phyloP scores from a whole-genome alignment of 1,139 yeast genomes.

The Kurtzmaniella quercitrusa region DNA sequence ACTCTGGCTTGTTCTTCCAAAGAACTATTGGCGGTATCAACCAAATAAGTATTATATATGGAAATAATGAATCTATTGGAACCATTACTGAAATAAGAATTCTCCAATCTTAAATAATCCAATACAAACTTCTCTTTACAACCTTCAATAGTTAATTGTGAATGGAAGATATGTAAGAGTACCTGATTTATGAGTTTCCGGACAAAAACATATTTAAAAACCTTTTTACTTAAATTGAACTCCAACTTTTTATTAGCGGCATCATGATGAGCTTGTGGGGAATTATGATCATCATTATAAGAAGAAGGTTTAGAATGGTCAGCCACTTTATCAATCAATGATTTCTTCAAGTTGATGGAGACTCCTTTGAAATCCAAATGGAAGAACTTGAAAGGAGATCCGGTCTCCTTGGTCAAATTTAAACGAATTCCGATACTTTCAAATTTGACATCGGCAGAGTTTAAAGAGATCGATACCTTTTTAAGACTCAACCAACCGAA shows the following conservation, averaged over 20 bases:
- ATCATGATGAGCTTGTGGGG: not conserved
- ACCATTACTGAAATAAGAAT: constrained; percentile 15
- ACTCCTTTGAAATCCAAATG: constrained; percentile 19
- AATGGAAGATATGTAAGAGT: constrained; percentile 25
- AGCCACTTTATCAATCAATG: not conserved
- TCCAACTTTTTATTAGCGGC: not conserved
- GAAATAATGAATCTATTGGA: constrained; percentile 20
- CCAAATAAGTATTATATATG: constrained; percentile 28
- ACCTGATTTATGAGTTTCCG: constrained; percentile 26
- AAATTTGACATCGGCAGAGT: constrained; percentile 16
- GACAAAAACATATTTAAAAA: constrained; percentile 12
- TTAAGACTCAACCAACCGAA: constrained; percentile 36
- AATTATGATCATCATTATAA: not conserved
- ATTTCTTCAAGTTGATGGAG: not conserved
- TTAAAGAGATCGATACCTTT: constrained; percentile 22
- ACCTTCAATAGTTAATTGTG: constrained; percentile 17
- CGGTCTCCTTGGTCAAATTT: constrained; percentile 21
- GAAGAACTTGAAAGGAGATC: constrained; percentile 28
- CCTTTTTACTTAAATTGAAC: constrained; percentile 11
- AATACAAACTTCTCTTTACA: constrained; percentile 16
- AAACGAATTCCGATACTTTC: constrained; percentile 22
- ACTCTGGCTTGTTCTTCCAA: constrained; percentile 14
- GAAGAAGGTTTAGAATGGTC: not conserved
- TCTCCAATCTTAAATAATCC: constrained; percentile 32
- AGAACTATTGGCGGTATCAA: constrained; percentile 13